Evolutionary conservation across 2,329 filamentous ascomycete species (phyloP).

Genomic region (Cylindrodendrum hubeiense): DNA sequence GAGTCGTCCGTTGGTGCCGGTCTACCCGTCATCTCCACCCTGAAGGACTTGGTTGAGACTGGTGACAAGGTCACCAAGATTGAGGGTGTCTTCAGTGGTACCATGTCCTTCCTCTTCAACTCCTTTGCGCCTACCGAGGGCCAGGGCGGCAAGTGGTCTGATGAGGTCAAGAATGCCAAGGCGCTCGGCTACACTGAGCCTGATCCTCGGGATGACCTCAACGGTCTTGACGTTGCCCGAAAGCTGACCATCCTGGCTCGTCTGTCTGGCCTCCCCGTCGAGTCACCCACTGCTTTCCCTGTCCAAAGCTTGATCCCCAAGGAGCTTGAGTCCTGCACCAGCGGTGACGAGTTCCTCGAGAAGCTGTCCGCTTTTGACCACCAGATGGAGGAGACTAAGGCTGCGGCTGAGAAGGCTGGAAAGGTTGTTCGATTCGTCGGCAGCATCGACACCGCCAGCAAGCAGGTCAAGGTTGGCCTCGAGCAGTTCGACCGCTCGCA

Average conservation of each 20-base stretch:
- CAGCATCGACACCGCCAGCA: slow-evolving; percentile 86
- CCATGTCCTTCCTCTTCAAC: slow-evolving; percentile 99
- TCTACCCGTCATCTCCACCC: slow-evolving; percentile 90
- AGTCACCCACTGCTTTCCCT: slow-evolving; percentile 89
- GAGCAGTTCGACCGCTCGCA: slow-evolving; percentile 90
- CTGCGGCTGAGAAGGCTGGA: slow-evolving; percentile 84
- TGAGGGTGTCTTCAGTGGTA: slow-evolving; percentile 97
- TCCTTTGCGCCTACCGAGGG: slow-evolving; percentile 88
- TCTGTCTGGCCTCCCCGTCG: slow-evolving; percentile 83
- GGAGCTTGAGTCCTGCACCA: slow-evolving; percentile 81
- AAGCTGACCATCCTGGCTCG: slow-evolving; percentile 96
- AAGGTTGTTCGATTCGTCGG: slow-evolving; percentile 97
- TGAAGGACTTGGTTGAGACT: slow-evolving; percentile 94
- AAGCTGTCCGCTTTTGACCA: slow-evolving; percentile 84
- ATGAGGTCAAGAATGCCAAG: slow-evolving; percentile 92
- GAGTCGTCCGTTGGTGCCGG: slow-evolving; percentile 96
- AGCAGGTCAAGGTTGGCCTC: slow-evolving; percentile 90
- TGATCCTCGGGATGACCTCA: slow-evolving; percentile 87
- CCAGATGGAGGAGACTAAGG: slow-evolving; percentile 91
- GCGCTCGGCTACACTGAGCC: slow-evolving; percentile 93
- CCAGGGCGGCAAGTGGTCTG: slow-evolving; percentile 84
- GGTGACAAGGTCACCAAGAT: slow-evolving; percentile 93
- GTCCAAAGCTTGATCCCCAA: slow-evolving; percentile 94
- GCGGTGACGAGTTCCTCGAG: slow-evolving; percentile 87
- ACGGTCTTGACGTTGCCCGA: slow-evolving; percentile 90